Base-by-base conservation (phyloP, 768 basidiomycete species). In the Coprinopsis sp. region DNA sequence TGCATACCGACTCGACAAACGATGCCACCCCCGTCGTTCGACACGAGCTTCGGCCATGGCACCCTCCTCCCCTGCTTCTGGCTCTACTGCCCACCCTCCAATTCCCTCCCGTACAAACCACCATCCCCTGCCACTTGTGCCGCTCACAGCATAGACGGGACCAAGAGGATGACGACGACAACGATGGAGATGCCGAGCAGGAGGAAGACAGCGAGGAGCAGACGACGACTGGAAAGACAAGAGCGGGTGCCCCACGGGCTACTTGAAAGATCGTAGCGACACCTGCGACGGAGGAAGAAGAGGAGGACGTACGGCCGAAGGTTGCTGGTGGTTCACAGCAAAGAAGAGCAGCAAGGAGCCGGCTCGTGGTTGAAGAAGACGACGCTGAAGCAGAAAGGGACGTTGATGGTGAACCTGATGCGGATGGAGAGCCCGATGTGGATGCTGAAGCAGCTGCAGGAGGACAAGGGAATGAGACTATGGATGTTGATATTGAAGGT, bases 131-230 rank as follows among this genome's bases (percentile, higher is more conserved):
- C 47, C 21, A 23, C 47, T 6, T 40, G 47, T 14, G 47, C 47
- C 22, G 47, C 47, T 25, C 41, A 42, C 27, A 49, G 43, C 25
- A 49, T 49, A 62, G 66, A 66, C 40, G 60, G 67, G 63, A 57
- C 6, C 67, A 68, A 22, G 61, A 60, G 12, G 65, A 66, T 4
- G 65, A 70, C 28, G 68, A 64, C 2, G 74, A 71, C 7, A 68
- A 67, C 53, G 69, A 64, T 18, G 61, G 67, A 5, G 68, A 66
- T 33, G 68, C 65, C 31, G 71, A 67, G 4, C 70, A 59, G 6
- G 69, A 72, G 38, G 76, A 70, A 10, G 59, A 47, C 5, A 56
- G 51, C 21, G 54, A 60, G 8, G 61, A 59, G 6, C 62, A 62
- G 0, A 58, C 37, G 19, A 63, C 57, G 12, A 61, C 60, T 16